Evolutionary conservation across 2,329 filamentous ascomycete species (phyloP).

Genomic region (Cadophora malorum): DNA sequence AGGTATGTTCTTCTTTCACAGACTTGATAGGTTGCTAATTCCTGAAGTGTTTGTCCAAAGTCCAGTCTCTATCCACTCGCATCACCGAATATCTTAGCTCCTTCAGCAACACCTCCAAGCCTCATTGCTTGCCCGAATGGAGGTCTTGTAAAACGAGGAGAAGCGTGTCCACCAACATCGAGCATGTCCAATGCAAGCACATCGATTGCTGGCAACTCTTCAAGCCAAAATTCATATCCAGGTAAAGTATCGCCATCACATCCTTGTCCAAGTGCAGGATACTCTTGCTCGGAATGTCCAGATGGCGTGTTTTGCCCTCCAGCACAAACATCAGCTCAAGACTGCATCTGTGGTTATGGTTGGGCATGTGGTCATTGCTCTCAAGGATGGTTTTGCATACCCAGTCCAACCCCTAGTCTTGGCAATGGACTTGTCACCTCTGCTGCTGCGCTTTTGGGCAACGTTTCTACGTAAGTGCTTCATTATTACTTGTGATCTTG

Average conservation of each 20-base stretch:
- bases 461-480: not conserved
- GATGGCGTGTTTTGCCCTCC: slow-evolving; percentile 35
- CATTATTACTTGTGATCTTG: not conserved
- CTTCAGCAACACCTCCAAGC: slow-evolving; percentile 1
- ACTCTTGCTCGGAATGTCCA: slow-evolving; percentile 35
- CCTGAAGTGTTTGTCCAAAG: slow-evolving; percentile 25
- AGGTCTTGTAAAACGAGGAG: slow-evolving; percentile 25
- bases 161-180: slow-evolving; percentile 23
- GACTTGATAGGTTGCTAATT: not conserved
- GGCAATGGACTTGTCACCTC: slow-evolving; percentile 15
- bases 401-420: slow-evolving; percentile 22
- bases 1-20: slow-evolving; percentile 22
- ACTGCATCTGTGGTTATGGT: slow-evolving; percentile 33
- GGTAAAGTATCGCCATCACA: slow-evolving; percentile 17
- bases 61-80: slow-evolving; percentile 18
- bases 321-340: slow-evolving; percentile 28
- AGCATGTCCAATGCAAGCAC: not conserved
- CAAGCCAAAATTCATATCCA: not conserved
- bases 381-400: slow-evolving; percentile 30
- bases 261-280: slow-evolving; percentile 34
- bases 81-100: slow-evolving; percentile 11
- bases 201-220: not conserved
- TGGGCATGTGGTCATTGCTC: slow-evolving; percentile 34
- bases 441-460: slow-evolving; percentile 14
- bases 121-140: slow-evolving; percentile 30